phyloP scores from a whole-genome alignment of 257 asterid species.

The Euphrasia confusa region DNA sequence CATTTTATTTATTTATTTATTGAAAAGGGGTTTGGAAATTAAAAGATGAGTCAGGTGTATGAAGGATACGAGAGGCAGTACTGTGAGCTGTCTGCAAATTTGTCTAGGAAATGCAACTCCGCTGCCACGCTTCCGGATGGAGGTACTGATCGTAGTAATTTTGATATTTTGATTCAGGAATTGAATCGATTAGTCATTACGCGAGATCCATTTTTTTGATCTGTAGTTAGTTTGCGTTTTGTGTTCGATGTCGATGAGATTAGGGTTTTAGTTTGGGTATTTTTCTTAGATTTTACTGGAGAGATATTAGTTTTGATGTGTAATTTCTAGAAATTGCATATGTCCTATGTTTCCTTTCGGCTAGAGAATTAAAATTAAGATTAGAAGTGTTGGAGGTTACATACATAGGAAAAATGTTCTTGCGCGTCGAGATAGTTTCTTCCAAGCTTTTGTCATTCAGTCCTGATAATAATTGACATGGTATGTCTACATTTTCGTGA shows the following conservation, averaged over 20 bases:
- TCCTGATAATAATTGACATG: no score
- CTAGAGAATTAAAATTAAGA: neutral
- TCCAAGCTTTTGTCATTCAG: no score
- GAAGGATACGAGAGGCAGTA: constrained; percentile 93
- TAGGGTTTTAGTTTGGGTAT: constrained; percentile 24
- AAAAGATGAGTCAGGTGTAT: constrained; percentile 74
- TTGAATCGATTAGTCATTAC: constrained; percentile 11
- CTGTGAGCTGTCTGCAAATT: constrained; percentile 86
- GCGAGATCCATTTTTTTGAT: neutral
- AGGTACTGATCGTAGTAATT: constrained; percentile 40
- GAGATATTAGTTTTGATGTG: neutral
- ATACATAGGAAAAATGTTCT: neutral
- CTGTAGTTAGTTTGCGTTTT: constrained; percentile 5
- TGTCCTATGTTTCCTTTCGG: constrained; percentile 6
- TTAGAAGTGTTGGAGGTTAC: neutral
- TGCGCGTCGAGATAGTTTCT: neutral
- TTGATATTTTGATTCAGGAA: neutral
- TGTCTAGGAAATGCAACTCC: constrained; percentile 68
- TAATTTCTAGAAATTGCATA: neutral
- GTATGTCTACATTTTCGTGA: no score
- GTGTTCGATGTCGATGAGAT: constrained; percentile 16
- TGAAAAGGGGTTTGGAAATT: constrained; percentile 24
- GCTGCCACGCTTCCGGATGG: constrained; percentile 63
- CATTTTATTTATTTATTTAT: neutral
- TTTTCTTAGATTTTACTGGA: neutral